Conservation (phyloP, 1,284 basidiomycete genomes). For the Pseudozyma hubeiensis region DNA sequence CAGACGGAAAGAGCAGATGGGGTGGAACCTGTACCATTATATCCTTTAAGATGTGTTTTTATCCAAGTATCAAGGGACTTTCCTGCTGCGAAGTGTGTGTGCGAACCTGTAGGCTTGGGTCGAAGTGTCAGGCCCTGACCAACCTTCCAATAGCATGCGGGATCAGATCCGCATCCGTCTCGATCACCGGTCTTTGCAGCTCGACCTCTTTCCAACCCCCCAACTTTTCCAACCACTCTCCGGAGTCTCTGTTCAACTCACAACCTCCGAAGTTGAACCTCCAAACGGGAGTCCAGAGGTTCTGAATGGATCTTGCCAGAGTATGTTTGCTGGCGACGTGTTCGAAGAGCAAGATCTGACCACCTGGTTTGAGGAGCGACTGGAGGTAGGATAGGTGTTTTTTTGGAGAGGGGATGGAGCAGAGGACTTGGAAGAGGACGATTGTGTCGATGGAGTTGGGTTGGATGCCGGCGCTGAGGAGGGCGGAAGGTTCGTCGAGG, state of each 20-base stretch:
- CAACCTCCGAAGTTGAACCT: conserved; percentile 46
- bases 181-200: conserved; percentile 30
- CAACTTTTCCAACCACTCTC: conserved; percentile 33
- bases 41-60: not conserved
- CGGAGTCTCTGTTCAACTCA: conserved; percentile 39
- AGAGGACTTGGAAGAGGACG: conserved; percentile 59
- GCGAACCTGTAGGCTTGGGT: no score
- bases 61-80: not conserved
- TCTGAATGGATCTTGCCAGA: conserved; percentile 37
- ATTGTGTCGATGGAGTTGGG: conserved; percentile 54
- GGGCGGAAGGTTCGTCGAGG: conserved; percentile 23
- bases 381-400: conserved; percentile 47
- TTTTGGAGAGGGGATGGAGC: conserved; percentile 53
- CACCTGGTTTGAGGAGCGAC: conserved; percentile 51
- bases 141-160: conserved; percentile 50
- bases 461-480: conserved; percentile 26
- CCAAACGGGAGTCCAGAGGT: conserved; percentile 45
- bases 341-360: conserved; percentile 58
- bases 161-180: conserved; percentile 34
- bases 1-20: no score
- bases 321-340: conserved; percentile 48
- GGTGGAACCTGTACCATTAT: conserved; percentile 20
- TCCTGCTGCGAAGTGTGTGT: no score
- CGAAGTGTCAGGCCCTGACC: conserved; percentile 42
- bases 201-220: conserved; percentile 56